Evolutionary conservation across 768 basidiomycete species (phyloP), one percentile per base, ranked within the genome.

Genomic region (Suillus plorans): DNA sequence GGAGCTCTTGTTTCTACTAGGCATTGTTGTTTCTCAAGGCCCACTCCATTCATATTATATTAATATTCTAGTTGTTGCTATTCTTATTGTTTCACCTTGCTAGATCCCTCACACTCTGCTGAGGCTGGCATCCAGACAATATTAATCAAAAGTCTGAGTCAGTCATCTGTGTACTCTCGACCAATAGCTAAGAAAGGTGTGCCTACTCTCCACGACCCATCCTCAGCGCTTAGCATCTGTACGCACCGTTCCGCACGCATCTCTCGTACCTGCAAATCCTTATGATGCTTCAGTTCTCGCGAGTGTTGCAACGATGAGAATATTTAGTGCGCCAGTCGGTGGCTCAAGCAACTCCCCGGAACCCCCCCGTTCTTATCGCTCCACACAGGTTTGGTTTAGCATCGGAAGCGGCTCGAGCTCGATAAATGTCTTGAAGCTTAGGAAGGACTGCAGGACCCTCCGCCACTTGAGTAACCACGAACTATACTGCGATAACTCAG

Each of bases 311-410:
- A 52, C 36, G 28, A 37, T 14, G 36, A 39, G 25, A 22, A 86
- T 77, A 71, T 96, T 96, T 74, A 96, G 94, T 0, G 94, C 93
- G 3, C 95, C 94, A 3, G 88, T 31, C 31, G 31, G 31, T 88
- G 92, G 64, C 8, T 70, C 74, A 20, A 83, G 65, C 36, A 22
- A 8, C 14, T 58, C 56, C 16, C 22, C 14, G 49, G 47, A 56
- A 25, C 42, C 55, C 42, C 55, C 36, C 28, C 25, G n/a, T 28
- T 58, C 13, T 66, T 31, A 31, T 31, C 57, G 20, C 65, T 60
- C 52, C 57, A 66, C 47, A 36, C 25, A 18, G 31, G 37, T 50
- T 13, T 63, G 45, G 25, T 41, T 42, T 53, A 47, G 13, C 49
- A 63, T 47, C 62, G 63, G 56, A 66, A 66, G 41, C 45, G 60